These are phyloP conservation scores for Coemansia sp. DNA, from an alignment of 192 early-diverging fungal genomes.

Conservation along the genomic window DNA sequence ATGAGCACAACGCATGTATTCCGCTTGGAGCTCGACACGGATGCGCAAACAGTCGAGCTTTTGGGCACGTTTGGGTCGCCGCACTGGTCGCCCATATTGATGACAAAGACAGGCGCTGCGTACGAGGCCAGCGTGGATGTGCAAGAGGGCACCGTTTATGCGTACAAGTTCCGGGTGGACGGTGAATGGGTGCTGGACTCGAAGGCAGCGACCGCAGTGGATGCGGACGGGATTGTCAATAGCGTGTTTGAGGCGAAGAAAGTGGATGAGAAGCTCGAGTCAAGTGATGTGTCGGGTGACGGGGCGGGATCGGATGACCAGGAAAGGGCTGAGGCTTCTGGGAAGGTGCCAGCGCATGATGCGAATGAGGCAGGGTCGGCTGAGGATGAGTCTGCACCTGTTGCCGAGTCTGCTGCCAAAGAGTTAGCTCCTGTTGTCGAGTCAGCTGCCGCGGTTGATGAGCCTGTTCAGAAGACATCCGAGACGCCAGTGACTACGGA, in stretches of 20 bases:
- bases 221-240: conserved; percentile 40
- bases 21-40: conserved; percentile 15
- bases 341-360: background rate
- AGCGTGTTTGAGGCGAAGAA: conserved; percentile 22
- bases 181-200: conserved; percentile 46
- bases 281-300: conserved; percentile 9
- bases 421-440: too few species aligned
- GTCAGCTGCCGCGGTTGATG: background rate
- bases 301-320: conserved; percentile 7
- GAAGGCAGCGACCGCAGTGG: conserved; percentile 20
- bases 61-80: conserved; percentile 39
- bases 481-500: background rate
- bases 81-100: conserved; percentile 39
- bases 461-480: background rate
- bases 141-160: conserved; percentile 11
- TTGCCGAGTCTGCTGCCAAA: background rate
- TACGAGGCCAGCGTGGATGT: conserved; percentile 30
- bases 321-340: background rate
- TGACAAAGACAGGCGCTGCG: conserved; percentile 26
- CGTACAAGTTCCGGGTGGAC: conserved; percentile 50
- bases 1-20: conserved; percentile 24
- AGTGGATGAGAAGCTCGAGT: conserved; percentile 15
- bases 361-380: conserved; percentile 7
- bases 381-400: background rate
- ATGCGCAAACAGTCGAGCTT: conserved; percentile 33